Percentiles rank a stretch among this genome's conserved stretches.
These are phyloP conservation scores for Chionographis japonica DNA, from an alignment of 106 monocot species.

Conservation along the genomic window DNA sequence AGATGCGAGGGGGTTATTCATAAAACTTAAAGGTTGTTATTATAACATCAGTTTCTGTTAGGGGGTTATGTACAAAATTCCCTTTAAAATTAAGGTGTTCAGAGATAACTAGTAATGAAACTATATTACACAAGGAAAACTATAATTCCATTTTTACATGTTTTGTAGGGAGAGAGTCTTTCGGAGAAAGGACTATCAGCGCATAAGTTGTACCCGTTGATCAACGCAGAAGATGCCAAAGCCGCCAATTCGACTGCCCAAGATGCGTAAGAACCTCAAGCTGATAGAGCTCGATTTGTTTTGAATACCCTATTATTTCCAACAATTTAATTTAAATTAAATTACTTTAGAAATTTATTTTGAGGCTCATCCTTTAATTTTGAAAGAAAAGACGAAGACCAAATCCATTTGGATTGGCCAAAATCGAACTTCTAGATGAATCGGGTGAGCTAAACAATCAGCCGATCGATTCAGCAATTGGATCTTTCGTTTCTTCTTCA, in stretches of 20 bases:
- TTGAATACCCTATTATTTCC: neutral
- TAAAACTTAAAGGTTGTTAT: neutral
- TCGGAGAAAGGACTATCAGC: conserved; percentile 6
- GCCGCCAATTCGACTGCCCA: neutral
- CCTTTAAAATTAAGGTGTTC: neutral
- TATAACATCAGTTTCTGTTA: neutral
- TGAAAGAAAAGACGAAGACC: too few species aligned
- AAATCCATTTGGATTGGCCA: too few species aligned
- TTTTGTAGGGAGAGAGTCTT: conserved; percentile 38
- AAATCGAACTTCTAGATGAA: too few species aligned
- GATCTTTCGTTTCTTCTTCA: too few species aligned
- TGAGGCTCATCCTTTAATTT: too few species aligned
- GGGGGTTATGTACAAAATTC: too few species aligned
- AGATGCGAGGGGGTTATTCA: too few species aligned
- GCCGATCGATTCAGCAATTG: too few species aligned
- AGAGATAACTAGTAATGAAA: neutral
- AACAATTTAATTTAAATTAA: too few species aligned
- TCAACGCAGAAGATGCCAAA: conserved; percentile 19
- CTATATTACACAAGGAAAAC: neutral
- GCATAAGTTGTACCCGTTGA: conserved; percentile 31
- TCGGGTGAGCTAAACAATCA: too few species aligned
- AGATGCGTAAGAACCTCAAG: conserved; percentile 19
- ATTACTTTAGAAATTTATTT: too few species aligned
- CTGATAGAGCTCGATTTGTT: neutral
- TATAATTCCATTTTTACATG: neutral